Evolutionary conservation across 495 filamentous ascomycete species (phyloP).

Genomic region (Penicillium crystallinum): DNA sequence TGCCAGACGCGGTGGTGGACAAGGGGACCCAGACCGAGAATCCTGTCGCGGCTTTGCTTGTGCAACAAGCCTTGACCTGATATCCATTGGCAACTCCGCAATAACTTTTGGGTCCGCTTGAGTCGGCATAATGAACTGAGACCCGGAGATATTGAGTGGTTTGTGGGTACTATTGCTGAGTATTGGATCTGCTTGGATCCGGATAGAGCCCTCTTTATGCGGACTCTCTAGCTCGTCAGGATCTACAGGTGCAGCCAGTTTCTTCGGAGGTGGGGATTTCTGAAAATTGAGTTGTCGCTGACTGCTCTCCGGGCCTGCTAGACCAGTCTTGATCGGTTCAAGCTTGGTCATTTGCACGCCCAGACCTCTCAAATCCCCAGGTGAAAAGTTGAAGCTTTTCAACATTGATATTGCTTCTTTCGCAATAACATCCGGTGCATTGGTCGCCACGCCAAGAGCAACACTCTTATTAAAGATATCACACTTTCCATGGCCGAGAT

Average conservation of each 20-base stretch:
- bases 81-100: conserved; percentile 72
- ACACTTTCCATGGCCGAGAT: conserved; percentile 92
- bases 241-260: conserved; percentile 30
- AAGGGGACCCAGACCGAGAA: conserved; percentile 25
- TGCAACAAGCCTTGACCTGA: conserved; percentile 63
- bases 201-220: conserved; percentile 53
- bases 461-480: conserved; percentile 87
- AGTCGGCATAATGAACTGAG: conserved; percentile 82
- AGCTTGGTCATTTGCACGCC: conserved; percentile 91
- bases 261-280: conserved; percentile 32
- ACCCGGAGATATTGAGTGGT: conserved; percentile 71
- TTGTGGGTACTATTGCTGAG: conserved; percentile 55
- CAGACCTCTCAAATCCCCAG: conserved; percentile 84
- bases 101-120: conserved; percentile 71
- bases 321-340: conserved; percentile 61
- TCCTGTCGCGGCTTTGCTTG: conserved; percentile 37
- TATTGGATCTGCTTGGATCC: conserved; percentile 32
- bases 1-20: conserved; percentile 22
- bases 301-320: conserved; percentile 46
- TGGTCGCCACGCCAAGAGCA: conserved; percentile 75
- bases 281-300: conserved; percentile 62
- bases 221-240: conserved; percentile 62
- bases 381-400: conserved; percentile 73
- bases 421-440: conserved; percentile 60
- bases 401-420: conserved; percentile 81